Evolutionary conservation across 441 rosid genomes (phyloP).

Genomic region (Euphorbia schlechtendalii): DNA sequence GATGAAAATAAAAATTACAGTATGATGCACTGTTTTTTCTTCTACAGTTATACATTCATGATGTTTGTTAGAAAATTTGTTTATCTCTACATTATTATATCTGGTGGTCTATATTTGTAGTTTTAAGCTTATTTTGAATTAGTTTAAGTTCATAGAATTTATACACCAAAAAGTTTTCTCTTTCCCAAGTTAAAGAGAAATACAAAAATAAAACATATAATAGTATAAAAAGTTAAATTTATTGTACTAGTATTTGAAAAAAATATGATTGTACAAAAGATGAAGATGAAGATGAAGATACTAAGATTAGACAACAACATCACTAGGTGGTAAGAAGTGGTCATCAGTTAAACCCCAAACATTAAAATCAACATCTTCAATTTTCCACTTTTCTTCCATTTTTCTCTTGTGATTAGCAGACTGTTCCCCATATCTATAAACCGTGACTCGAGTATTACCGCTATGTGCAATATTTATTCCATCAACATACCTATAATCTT

Average conservation of each 20-base stretch:
- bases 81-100: too few species aligned
- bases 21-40: too few species aligned
- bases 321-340: slow-evolving; percentile 61
- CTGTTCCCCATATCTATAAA: slow-evolving; percentile 74
- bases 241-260: neutral
- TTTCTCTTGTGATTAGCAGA: slow-evolving; percentile 78
- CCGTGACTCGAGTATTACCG: slow-evolving; percentile 61
- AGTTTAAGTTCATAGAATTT: too few species aligned
- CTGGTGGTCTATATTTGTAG: too few species aligned
- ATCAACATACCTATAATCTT: slow-evolving; percentile 59
- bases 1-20: too few species aligned
- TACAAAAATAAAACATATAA: too few species aligned
- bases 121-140: too few species aligned
- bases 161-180: too few species aligned
- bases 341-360: slow-evolving; percentile 27
- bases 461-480: slow-evolving; percentile 74
- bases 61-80: too few species aligned
- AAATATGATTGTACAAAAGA: neutral
- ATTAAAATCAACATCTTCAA: slow-evolving; percentile 20
- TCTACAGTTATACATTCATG: too few species aligned
- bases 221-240: too few species aligned
- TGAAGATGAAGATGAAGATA: neutral
- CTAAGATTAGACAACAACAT: neutral
- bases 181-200: too few species aligned
- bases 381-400: slow-evolving; percentile 47